phyloP scores from a whole-genome alignment of 208 protist species.

The Borovskyia barvae region DNA sequence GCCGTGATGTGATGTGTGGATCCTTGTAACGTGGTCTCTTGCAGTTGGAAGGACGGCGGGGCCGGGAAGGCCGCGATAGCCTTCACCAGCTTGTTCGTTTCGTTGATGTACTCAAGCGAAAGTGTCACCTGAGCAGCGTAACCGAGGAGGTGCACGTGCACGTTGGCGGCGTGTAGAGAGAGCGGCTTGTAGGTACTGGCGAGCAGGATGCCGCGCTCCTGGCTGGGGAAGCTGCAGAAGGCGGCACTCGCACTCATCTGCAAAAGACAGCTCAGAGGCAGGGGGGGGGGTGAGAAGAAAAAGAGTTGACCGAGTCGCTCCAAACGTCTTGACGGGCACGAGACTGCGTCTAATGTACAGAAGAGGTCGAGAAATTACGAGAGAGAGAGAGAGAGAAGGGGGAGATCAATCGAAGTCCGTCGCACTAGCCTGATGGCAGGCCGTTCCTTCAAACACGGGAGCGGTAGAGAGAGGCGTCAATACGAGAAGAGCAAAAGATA shows the following conservation, averaged over 20 bases:
- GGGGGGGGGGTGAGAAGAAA: neutral
- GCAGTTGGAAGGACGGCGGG: slow-evolving; percentile 51
- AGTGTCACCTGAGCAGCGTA: slow-evolving; percentile 56
- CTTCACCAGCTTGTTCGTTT: slow-evolving; percentile 48
- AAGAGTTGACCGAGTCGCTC: no score
- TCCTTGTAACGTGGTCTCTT: slow-evolving; percentile 21
- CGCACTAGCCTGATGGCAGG: no score
- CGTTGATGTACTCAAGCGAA: slow-evolving; percentile 67
- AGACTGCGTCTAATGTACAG: neutral
- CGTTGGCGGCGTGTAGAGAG: slow-evolving; percentile 49
- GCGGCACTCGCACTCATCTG: slow-evolving; percentile 20
- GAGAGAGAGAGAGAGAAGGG: neutral
- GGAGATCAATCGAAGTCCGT: no score
- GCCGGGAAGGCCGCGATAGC: slow-evolving; percentile 59
- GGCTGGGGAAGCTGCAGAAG: slow-evolving; percentile 41
- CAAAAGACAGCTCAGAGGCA: no score
- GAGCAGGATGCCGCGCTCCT: slow-evolving; percentile 45
- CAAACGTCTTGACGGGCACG: no score
- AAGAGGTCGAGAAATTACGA: neutral
- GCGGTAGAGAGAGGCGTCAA: no score
- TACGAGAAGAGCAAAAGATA: no score
- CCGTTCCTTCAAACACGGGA: no score
- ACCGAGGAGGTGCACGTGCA: slow-evolving; percentile 47
- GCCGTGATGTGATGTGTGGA: slow-evolving; percentile 4
- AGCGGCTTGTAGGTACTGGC: slow-evolving; percentile 47